Percentiles rank a stretch among this genome's conserved stretches.
These are phyloP conservation scores for Moricandia arvensis DNA, from an alignment of 345 rosid genomes.

Conservation along the genomic window DNA sequence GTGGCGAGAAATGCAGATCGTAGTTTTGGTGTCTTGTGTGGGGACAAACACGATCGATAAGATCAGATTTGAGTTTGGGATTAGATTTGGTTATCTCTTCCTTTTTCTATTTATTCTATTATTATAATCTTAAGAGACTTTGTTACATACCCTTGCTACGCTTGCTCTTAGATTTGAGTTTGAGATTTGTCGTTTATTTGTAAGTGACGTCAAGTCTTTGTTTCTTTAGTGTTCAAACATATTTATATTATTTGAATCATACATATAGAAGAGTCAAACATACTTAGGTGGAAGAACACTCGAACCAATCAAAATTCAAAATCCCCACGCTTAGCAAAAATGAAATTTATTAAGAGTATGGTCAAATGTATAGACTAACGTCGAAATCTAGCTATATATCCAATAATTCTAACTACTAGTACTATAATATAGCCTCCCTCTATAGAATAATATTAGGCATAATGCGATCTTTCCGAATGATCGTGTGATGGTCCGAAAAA, in stretches of 20 bases:
- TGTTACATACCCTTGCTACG: too few relatives aligned
- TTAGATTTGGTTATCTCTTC: too few relatives aligned
- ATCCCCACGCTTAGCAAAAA: not conserved
- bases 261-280: conserved; percentile 7
- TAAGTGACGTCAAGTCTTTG: conserved; percentile 11
- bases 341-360: not conserved
- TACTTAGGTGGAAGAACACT: conserved; percentile 4
- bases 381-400: not conserved
- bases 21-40: conserved; percentile 17
- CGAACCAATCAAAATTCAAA: not conserved
- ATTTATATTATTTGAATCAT: not conserved
- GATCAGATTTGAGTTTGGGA: conserved; percentile 15
- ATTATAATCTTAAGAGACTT: too few relatives aligned
- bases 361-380: not conserved
- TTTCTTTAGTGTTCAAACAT: conserved; percentile 12
- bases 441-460: not conserved
- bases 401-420: conserved; percentile 10
- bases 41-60: conserved; percentile 28
- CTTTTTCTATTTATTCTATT: too few relatives aligned
- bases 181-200: conserved; percentile 26
- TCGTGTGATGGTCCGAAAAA: conserved; percentile 7
- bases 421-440: not conserved
- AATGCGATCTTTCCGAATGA: conserved; percentile 4
- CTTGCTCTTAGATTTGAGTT: conserved; percentile 7
- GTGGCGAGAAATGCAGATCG: conserved; percentile 35